phyloP scores from a whole-genome alignment of 225 moss, liverwort and hornwort genomes.

The Straminergon stramineum region DNA sequence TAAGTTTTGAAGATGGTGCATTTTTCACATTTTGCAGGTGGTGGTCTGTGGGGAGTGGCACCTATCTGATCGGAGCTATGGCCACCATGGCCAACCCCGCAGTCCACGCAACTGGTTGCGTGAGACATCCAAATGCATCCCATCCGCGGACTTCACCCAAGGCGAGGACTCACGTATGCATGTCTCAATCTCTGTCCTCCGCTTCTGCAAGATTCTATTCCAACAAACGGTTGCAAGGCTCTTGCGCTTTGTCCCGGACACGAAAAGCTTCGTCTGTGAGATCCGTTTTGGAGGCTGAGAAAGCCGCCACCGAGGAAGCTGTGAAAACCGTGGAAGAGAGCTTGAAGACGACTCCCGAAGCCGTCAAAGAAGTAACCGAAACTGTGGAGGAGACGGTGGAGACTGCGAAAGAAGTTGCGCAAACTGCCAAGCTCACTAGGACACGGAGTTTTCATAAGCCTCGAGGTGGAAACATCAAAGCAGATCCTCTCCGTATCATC shows the following conservation, averaged over 20 bases:
- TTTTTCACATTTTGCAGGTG: neutral
- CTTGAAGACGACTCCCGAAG: neutral
- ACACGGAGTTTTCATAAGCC: slow-evolving; percentile 9
- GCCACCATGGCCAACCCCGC: neutral
- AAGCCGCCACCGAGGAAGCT: neutral
- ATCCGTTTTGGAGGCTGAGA: slow-evolving; percentile 15
- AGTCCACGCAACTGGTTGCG: neutral
- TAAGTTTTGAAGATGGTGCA: neutral
- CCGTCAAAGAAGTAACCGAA: neutral
- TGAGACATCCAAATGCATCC: neutral
- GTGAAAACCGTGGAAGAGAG: neutral
- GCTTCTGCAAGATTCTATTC: neutral
- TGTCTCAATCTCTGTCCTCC: slow-evolving; percentile 10
- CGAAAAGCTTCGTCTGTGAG: neutral
- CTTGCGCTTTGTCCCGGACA: neutral
- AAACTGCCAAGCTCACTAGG: neutral
- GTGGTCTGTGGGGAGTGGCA: neutral
- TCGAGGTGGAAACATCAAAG: slow-evolving; percentile 44
- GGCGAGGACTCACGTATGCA: neutral
- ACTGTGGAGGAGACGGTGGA: neutral
- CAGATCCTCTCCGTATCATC: slow-evolving; percentile 63
- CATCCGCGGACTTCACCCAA: neutral
- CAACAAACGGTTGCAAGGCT: neutral
- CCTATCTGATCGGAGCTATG: neutral
- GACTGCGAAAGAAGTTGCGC: neutral